phyloP scores from a whole-genome alignment of 345 rosid species.

The Gossypium longicalyx region DNA sequence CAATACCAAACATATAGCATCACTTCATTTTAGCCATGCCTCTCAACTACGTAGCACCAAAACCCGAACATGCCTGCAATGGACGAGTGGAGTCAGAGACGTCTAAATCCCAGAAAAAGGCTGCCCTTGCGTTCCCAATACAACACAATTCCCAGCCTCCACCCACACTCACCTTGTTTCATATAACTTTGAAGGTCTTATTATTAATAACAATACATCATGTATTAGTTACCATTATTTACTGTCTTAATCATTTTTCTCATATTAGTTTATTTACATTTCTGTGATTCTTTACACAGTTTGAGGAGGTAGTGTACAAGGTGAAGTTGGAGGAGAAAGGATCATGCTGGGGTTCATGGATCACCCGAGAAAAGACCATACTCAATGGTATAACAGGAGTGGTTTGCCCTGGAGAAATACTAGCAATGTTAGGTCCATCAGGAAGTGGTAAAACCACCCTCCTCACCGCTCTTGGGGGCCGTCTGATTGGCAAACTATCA shows the following conservation, averaged over 20 bases:
- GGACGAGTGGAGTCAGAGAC: slow-evolving; percentile 34
- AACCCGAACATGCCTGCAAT: slow-evolving; percentile 40
- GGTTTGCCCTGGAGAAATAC: slow-evolving; percentile 87
- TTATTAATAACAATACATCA: neutral
- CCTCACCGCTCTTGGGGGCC: slow-evolving; percentile 94
- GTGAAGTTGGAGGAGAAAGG: slow-evolving; percentile 58
- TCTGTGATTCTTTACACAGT: slow-evolving; percentile 41
- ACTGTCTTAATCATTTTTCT: neutral
- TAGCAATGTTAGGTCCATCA: slow-evolving; percentile 98
- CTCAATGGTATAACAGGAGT: slow-evolving; percentile 76
- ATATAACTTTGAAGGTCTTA: slow-evolving; percentile 77
- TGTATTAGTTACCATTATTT: neutral
- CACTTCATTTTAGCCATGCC: slow-evolving; percentile 34
- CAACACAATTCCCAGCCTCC: slow-evolving; percentile 37
- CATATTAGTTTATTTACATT: neutral
- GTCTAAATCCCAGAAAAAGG: slow-evolving; percentile 39
- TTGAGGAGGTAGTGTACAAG: slow-evolving; percentile 90
- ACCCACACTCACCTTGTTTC: slow-evolving; percentile 42
- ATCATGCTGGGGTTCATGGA: slow-evolving; percentile 52
- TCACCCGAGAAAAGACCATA: slow-evolving; percentile 67
- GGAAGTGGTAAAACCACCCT: slow-evolving; percentile 99
- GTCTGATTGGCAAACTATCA: slow-evolving; percentile 58
- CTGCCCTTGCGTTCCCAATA: slow-evolving; percentile 40
- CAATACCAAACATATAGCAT: slow-evolving; percentile 5
- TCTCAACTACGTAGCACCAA: slow-evolving; percentile 49